A percentile compares a stretch with the other conserved stretches of the same genome.
Evolutionary conservation across 2,329 filamentous ascomycete genomes (phyloP).

Genomic region (Calonectria henricotiae): DNA sequence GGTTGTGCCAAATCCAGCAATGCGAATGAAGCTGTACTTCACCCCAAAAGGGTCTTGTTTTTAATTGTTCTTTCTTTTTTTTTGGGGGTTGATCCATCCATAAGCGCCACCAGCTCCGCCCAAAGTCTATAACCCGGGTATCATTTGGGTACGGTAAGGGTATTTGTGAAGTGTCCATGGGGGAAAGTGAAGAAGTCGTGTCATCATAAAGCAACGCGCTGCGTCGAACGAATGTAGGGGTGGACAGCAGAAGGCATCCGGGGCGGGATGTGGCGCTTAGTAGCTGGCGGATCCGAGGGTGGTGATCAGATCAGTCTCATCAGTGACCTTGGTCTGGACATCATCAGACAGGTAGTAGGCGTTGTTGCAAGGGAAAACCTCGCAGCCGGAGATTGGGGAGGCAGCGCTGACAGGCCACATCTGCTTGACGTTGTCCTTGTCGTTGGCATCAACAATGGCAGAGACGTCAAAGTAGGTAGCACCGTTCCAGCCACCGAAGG

Average conservation of each 20-base stretch:
- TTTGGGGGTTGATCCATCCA: conserved; percentile 32
- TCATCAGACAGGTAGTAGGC: conserved; percentile 71
- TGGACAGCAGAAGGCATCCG: conserved; percentile 42
- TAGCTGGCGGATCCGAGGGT: conserved; percentile 62
- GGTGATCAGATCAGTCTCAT: conserved; percentile 66
- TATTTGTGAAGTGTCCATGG: conserved; percentile 40
- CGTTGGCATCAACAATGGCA: conserved; percentile 70
- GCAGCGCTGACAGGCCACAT: conserved; percentile 64
- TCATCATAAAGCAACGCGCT: conserved; percentile 53
- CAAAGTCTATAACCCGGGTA: conserved; percentile 54
- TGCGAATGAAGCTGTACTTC: conserved; percentile 37
- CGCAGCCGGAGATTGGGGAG: conserved; percentile 67
- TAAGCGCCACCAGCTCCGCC: conserved; percentile 52
- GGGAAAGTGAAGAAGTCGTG: conserved; percentile 41
- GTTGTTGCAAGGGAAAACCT: conserved; percentile 68
- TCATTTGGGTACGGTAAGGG: conserved; percentile 51
- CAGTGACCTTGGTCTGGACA: conserved; percentile 70
- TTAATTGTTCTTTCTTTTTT: conserved; percentile 34
- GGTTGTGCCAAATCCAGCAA: conserved; percentile 38
- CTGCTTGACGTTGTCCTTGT: conserved; percentile 69
- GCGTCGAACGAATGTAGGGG: conserved; percentile 43
- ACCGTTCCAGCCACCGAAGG: conserved; percentile 66
- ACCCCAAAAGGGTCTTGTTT: conserved; percentile 42
- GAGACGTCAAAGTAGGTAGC: conserved; percentile 73
- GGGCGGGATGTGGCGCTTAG: conserved; percentile 40